Base-by-base conservation (phyloP, 2,329 filamentous ascomycete genomes). In the Colletotrichum orchidophilum region DNA sequence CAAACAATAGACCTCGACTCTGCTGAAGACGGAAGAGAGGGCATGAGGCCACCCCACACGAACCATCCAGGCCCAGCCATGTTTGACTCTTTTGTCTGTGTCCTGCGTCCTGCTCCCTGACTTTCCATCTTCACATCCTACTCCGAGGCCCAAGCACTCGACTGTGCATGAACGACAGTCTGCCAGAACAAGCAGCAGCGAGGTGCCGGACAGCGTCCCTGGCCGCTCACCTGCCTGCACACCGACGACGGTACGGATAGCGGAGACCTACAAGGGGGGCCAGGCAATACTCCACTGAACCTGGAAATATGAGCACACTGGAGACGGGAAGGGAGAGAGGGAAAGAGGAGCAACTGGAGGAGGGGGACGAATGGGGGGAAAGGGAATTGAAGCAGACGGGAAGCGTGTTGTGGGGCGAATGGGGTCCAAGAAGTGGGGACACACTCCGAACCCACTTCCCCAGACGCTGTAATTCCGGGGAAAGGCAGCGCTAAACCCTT, bases 381-480 rank as follows among this genome's bases (percentile, higher is more conserved):
- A 58, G 31, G 54, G 21, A 42, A 49, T 39, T 42, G 33, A 21
- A 35, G 49, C 33, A 39, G 24, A 50, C 54, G 50, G 33, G 29
- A 29, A 53, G 39, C 18, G 39, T 21, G 27, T 5, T 68, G 69
- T 71, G 69, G 58, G 69, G 69, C 53, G 46, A n/a, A n/a, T n/a
- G n/a, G n/a, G n/a, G n/a, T n/a, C n/a, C n/a, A n/a, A n/a, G n/a
- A 26, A 35, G 33, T 59, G 35, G 69, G 60, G 60, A 49, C 29
- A 61, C 55, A 60, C 71, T 54, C 33, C 24, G 58, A 50, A 63
- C 60, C 72, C 72, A 73, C 72, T 73, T 73, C 72, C 72, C 72
- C 72, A 73, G 72, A 73, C 70, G 58, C 70, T 73, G 72, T 70
- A 63, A 69, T 69, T 70, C 70, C 33, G 70, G 72, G 72, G 70